Evolutionary conservation across 2,329 filamentous ascomycete species (phyloP), one percentile per base, ranked within the genome.

Genomic region (Escovopsis sp.): DNA sequence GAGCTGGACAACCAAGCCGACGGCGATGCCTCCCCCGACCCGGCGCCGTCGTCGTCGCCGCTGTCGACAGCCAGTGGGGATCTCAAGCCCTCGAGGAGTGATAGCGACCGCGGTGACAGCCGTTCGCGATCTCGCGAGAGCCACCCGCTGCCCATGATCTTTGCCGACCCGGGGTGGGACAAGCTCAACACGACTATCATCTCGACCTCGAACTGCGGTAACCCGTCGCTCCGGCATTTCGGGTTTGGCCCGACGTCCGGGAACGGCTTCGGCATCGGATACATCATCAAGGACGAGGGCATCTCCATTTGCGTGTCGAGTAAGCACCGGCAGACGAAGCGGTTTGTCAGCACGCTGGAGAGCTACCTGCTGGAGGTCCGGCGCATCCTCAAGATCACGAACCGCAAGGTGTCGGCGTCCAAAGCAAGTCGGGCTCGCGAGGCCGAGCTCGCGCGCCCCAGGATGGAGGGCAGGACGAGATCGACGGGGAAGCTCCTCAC

Each of bases 171-270:
- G 1, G 91, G 89, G 38, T 98, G 88, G 87, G 89, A 96, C 61
- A 88, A 84, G 57, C 75, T 95, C 49, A 96, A 96, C 67, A 93
- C 76, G 48, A 96, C 89, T 8, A 85, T 96, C 48, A 68, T 98
- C 33, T 94, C 85, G 7, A 96, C 91, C 0, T 95, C 88, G n/a
- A 98, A 98, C 68, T 98, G 91, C 61, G 91, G 91, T 45, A 98
- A 96, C 61, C 91, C 91, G 0, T 86, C 82, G 0, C 76, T 98
- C 14, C 79, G 91, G 2, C 89, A 96, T 53, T 98, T 98, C 53
- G 91, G 91, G 4, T 98, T 98, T 57, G 91, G 91, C 0, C 91
- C 91, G 2, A 94, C 89, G 0, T 89, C 84, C 0, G 89, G 80
- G 2, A 87, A 95, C 50, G 91, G 91, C 0, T 96, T 96, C 56